These are phyloP conservation scores for Bipolaris sorokiniana DNA, from an alignment of 2,329 filamentous ascomycete species.

Conservation along the genomic window DNA sequence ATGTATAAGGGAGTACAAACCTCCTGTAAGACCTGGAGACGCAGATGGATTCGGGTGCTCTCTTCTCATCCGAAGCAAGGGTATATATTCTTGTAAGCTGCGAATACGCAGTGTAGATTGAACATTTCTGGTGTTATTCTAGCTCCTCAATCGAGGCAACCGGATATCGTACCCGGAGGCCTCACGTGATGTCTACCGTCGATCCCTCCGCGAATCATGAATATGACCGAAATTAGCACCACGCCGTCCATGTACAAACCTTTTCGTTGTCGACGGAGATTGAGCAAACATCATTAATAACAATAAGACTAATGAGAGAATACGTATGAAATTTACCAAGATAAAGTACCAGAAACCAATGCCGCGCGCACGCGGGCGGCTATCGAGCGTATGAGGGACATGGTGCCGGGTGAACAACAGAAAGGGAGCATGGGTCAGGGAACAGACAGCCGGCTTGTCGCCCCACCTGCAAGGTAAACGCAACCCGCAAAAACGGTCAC, in stretches of 20 bases:
- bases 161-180: background rate
- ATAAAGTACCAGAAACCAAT: too few relatives aligned
- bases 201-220: background rate
- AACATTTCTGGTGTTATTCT: background rate
- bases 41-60: conserved; percentile 37
- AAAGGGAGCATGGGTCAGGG: background rate
- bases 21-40: conserved; percentile 36
- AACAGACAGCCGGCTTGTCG: conserved; percentile 6
- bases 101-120: background rate
- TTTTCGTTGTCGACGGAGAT: background rate
- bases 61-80: too few relatives aligned
- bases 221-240: background rate
- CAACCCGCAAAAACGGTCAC: conserved; percentile 7
- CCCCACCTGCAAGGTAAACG: conserved; percentile 12
- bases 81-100: background rate
- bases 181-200: background rate
- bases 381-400: background rate
- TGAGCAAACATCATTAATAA: background rate
- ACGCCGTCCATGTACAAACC: too few relatives aligned
- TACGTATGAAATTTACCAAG: too few relatives aligned
- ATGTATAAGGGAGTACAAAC: conserved; percentile 34
- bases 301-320: too few relatives aligned
- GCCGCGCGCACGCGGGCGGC: too few relatives aligned
- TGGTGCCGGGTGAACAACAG: background rate
- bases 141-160: background rate